Evolutionary conservation across 495 filamentous ascomycete species (phyloP).

Genomic region (Rostrohypoxylon terebratum): DNA sequence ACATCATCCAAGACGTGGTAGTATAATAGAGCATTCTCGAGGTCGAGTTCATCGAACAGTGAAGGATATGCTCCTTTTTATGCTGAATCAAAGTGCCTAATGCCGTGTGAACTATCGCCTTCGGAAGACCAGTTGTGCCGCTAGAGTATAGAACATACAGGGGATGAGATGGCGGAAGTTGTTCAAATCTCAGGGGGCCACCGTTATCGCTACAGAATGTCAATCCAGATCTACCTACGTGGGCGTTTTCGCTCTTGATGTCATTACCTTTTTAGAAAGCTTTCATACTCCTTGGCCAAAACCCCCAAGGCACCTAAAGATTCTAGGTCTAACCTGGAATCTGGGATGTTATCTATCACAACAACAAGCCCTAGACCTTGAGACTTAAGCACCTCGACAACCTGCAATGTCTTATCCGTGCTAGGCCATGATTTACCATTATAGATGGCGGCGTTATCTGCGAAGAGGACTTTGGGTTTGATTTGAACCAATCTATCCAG

Average conservation of each 20-base stretch:
- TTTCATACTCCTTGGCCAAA: slow-evolving; percentile 58
- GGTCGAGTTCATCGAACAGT: slow-evolving; percentile 73
- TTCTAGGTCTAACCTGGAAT: slow-evolving; percentile 61
- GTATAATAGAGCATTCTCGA: slow-evolving; percentile 83
- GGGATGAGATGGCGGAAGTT: slow-evolving; percentile 83
- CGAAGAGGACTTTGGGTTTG: slow-evolving; percentile 80
- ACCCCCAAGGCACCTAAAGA: slow-evolving; percentile 61
- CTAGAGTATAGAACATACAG: slow-evolving; percentile 90
- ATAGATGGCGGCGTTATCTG: slow-evolving; percentile 87
- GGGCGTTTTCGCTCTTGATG: background rate
- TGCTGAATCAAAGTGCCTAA: slow-evolving; percentile 91
- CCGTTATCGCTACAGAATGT: slow-evolving; percentile 50
- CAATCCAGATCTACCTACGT: slow-evolving; percentile 4
- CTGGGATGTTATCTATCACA: slow-evolving; percentile 72
- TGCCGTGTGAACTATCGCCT: slow-evolving; percentile 91
- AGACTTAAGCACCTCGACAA: slow-evolving; percentile 71
- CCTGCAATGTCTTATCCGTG: slow-evolving; percentile 75
- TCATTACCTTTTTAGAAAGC: slow-evolving; percentile 53
- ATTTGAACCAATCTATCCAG: slow-evolving; percentile 87
- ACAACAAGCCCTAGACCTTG: slow-evolving; percentile 71
- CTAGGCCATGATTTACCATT: slow-evolving; percentile 86
- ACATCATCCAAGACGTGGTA: slow-evolving; percentile 97
- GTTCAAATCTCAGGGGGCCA: slow-evolving; percentile 71
- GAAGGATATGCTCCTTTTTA: slow-evolving; percentile 91
- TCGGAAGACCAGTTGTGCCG: slow-evolving; percentile 90